These are phyloP conservation scores for Gastrolobium villosum DNA, from an alignment of 306 rosid genomes.

Conservation along the genomic window DNA sequence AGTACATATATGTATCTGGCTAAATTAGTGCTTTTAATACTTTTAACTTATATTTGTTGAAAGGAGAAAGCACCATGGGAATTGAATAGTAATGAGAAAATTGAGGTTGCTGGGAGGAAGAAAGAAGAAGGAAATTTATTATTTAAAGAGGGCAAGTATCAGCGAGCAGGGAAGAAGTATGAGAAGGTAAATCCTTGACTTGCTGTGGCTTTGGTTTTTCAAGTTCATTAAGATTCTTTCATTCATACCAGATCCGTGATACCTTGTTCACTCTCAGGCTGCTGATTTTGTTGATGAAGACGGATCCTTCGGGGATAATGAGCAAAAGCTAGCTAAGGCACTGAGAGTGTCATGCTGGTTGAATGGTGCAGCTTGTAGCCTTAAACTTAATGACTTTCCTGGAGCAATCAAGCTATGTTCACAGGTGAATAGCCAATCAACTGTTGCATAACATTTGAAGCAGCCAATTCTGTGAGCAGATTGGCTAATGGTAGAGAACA, in stretches of 20 bases:
- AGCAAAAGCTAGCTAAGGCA: constrained; percentile 57
- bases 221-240: constrained; percentile 17
- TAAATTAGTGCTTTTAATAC: constrained; percentile 17
- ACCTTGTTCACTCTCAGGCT: constrained; percentile 57
- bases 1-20: constrained; percentile 8
- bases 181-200: constrained; percentile 60
- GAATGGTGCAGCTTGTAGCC: constrained; percentile 80
- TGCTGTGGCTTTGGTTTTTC: constrained; percentile 22
- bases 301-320: constrained; percentile 59
- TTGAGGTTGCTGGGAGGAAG: constrained; percentile 70
- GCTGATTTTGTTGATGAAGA: constrained; percentile 71
- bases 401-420: constrained; percentile 72
- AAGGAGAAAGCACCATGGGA: constrained; percentile 82
- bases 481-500: background rate
- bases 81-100: constrained; percentile 64
- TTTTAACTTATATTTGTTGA: constrained; percentile 37
- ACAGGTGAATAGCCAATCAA: constrained; percentile 58
- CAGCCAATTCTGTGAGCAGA: background rate
- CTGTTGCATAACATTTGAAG: constrained; percentile 17
- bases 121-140: constrained; percentile 80
- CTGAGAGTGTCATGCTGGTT: constrained; percentile 74
- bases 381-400: constrained; percentile 68
- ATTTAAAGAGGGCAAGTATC: constrained; percentile 63
- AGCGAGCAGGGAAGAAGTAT: constrained; percentile 67
- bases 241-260: constrained; percentile 21